Evolutionary conservation across 371 early-diverging fungal species (phyloP), one percentile per base, ranked within the genome.

Genomic region (Mortierella sp.): DNA sequence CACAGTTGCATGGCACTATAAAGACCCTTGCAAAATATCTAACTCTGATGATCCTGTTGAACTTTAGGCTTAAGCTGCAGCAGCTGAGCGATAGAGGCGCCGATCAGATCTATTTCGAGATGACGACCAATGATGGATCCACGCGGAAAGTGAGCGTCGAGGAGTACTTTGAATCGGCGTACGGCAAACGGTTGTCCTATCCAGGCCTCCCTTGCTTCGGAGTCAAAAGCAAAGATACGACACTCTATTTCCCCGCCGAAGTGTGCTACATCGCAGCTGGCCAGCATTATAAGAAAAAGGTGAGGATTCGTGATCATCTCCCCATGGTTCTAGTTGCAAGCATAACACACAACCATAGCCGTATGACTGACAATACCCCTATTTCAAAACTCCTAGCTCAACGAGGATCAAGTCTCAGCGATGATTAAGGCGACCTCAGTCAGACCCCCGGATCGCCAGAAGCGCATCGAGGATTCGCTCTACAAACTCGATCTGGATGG

Each of bases 171-270:
- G 28, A 50, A 37, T 37, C 58, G 14, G 82, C 86, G 53, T 92
- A 93, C 70, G 79, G 76, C 56, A 53, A 72, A 23, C 56, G 55
- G 2, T 80, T 94, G 31, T 70, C 70, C 52, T 93, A 85, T 61
- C 90, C 94, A n/a, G 71, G 81, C 47, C 69, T 93, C 19, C 93
- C 94, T 6, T 93, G 94, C 55, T 55, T 94, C 8, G 84, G 87
- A 17, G 89, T 89, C 27, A 56, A 49, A 15, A 54, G 67, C 8
- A 49, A 41, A 12, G 55, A 67, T 7, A 21, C 80, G 71, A 79
- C 48, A 54, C 42, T 58, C 2, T 83, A 78, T 51, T 79, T 94
- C 52, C 94, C 94, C 11, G 80, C 93, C 52, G 94, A 94, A 70
- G 79, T 92, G 39, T 93, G 94, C 76, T 82, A 82, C 37, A 76